Evolutionary conservation across 768 basidiomycete genomes (phyloP), one percentile per base, ranked within the genome.

Genomic region (Xerocomellus intermedius): DNA sequence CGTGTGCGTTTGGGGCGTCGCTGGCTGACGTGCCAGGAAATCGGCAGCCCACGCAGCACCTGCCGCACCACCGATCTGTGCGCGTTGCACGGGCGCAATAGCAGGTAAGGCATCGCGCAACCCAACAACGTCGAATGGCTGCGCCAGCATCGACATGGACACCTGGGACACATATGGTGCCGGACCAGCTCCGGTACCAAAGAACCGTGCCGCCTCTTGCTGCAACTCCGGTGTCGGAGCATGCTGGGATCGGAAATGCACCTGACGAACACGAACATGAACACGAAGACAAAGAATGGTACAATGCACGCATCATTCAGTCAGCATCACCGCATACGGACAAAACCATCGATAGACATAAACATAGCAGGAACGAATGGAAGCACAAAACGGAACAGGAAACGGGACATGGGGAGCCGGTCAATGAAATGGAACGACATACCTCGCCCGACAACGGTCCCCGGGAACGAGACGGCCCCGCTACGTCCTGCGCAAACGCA

Each of bases 151-250:
- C n/a, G 60, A 13, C 37, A 36, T 19, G 14, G 56, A 36, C 12
- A 59, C 42, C 48, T 61, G 58, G 21, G 52, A 35, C 8, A 39
- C 37, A 21, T 77, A 75, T 53, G 55, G 63, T n/a, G 55, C 69
- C 59, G 62, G 69, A 33, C 52, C 57, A 14, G 56, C 55, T 16
- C 58, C 58, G 32, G 63, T 54, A 35, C 78, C 74, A 67, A 91
- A 90, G 75, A 93, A 92, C 39, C 75, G 81, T 16, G 85, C 77
- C 5, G 85, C 88, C 64, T 91, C 89, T 68, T 85, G 80, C 56
- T 81, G 80, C 49, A 80, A 69, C 38, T 74, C 75, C 30, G 73
- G 68, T 35, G 74, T 57, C 37, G 72, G 70, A 26, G 69, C 49
- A 46, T 75, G 73, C 47, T 82, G 81, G 10, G 85, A 79, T 48